A percentile compares a stretch with the other conserved stretches of the same genome.
Evolutionary conservation across 768 basidiomycete genomes (phyloP).

Genomic region (Lactifluus echinatus): DNA sequence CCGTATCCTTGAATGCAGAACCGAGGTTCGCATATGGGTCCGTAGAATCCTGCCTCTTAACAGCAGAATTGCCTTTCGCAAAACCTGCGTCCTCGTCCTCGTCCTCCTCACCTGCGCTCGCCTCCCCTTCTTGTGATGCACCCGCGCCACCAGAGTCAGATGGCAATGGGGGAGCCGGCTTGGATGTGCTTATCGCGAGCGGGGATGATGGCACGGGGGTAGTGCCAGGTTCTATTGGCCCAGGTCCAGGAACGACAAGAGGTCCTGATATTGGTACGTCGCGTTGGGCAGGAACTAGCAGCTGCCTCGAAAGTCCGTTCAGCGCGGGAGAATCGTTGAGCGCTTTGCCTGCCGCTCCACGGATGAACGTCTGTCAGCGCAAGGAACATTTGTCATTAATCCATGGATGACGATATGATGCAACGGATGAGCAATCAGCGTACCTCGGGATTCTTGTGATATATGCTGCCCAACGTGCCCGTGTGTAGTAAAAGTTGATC

Average conservation of each 20-base stretch:
- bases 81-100: slow-evolving; percentile 28
- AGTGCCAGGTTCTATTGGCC: slow-evolving; percentile 43
- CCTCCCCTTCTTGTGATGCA: slow-evolving; percentile 22
- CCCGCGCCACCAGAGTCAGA: slow-evolving; percentile 23
- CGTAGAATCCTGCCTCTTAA: slow-evolving; percentile 11
- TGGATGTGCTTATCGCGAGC: slow-evolving; percentile 21
- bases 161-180: slow-evolving; percentile 24
- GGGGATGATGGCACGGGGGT: slow-evolving; percentile 24
- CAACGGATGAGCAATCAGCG: slow-evolving; percentile 15
- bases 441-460: slow-evolving; percentile 96
- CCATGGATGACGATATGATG: not conserved
- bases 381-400: slow-evolving; percentile 1
- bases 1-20: slow-evolving; percentile 61
- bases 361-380: slow-evolving; percentile 73
- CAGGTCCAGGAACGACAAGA: slow-evolving; percentile 54
- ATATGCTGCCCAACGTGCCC: slow-evolving; percentile 89
- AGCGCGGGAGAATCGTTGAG: slow-evolving; percentile 84
- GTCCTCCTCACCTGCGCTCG: slow-evolving; percentile 21
- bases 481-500: slow-evolving; percentile 93
- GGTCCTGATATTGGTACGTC: slow-evolving; percentile 36
- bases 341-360: slow-evolving; percentile 76
- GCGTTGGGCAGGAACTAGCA: slow-evolving; percentile 54
- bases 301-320: slow-evolving; percentile 69
- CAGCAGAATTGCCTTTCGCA: slow-evolving; percentile 32
- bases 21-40: slow-evolving; percentile 85